A percentile compares a stretch with the other conserved stretches of the same genome.
Evolutionary conservation across 306 rosid species (phyloP).

Genomic region (Hylodesmum podocarpum): DNA sequence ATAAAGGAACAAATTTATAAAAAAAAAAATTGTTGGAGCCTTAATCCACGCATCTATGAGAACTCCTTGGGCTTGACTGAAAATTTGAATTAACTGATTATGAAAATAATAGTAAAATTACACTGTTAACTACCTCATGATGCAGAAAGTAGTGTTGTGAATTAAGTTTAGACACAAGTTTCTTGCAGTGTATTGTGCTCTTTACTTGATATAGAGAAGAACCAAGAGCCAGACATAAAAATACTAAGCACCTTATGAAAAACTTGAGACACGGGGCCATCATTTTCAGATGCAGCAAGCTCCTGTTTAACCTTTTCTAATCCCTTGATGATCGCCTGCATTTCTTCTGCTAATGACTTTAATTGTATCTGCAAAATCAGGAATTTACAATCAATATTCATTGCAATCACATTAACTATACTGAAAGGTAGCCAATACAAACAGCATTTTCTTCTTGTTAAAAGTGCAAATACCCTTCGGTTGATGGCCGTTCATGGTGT

Average conservation of each 20-base stretch:
- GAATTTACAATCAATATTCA: conserved; percentile 20
- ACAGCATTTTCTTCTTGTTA: conserved; percentile 3
- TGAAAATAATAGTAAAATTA: not conserved
- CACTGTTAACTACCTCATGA: not conserved
- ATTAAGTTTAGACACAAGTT: conserved; percentile 6
- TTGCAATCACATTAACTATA: conserved; percentile 16
- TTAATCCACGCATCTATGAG: not conserved
- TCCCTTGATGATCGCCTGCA: conserved; percentile 94
- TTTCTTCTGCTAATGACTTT: conserved; percentile 98
- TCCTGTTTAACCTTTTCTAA: conserved; percentile 92
- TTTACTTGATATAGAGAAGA: conserved; percentile 17
- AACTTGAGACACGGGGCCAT: conserved; percentile 88
- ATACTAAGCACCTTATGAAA: conserved; percentile 66
- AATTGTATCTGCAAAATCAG: conserved; percentile 80
- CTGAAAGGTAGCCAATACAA: not conserved
- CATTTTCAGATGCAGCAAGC: conserved; percentile 80
- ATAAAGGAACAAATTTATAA: conserved; percentile 22
- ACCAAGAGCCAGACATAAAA: conserved; percentile 1
- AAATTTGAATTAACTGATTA: conserved; percentile 1
- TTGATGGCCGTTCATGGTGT: not conserved
- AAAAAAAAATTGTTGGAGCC: not conserved
- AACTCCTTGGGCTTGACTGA: conserved; percentile 1
- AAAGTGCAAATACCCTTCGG: conserved; percentile 5
- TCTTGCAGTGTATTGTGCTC: not conserved
- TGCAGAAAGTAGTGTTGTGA: conserved; percentile 1